Evolutionary conservation across 139 green algal species (phyloP).

Genomic region (Tetradesmus lagerheimii): DNA sequence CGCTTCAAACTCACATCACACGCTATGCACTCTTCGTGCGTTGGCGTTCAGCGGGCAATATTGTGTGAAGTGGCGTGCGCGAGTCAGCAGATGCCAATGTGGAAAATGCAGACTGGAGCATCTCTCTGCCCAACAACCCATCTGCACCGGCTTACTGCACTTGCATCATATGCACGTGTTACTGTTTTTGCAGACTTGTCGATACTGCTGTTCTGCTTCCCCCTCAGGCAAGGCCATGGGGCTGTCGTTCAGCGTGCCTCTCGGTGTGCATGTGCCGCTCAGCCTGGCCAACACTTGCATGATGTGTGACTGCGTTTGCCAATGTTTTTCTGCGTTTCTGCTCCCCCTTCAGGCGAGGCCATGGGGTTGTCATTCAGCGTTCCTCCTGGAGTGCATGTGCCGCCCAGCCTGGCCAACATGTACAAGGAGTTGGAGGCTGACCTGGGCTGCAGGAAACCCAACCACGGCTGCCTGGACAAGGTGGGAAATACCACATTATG

Average conservation of each 20-base stretch:
- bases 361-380: conserved; percentile 97
- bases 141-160: too few species aligned
- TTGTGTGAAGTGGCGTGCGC: too few species aligned
- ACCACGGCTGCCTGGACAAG: conserved; percentile 53
- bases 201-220: background rate
- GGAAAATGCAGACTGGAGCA: too few species aligned
- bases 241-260: conserved; percentile 94
- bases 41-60: too few species aligned
- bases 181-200: too few species aligned
- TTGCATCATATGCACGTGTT: too few species aligned
- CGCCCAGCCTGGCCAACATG: conserved; percentile 87
- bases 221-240: conserved; percentile 90
- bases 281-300: too few species aligned
- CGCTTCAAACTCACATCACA: too few species aligned
- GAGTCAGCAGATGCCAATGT: too few species aligned
- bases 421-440: conserved; percentile 64
- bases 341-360: conserved; percentile 73
- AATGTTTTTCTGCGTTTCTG: background rate
- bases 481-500: conserved; percentile 36
- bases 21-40: too few species aligned
- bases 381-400: conserved; percentile 61
- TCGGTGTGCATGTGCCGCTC: conserved; percentile 52
- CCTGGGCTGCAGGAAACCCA: conserved; percentile 49
- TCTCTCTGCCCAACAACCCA: too few species aligned
- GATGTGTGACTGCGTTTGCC: conserved; percentile 5